Base-by-base conservation (phyloP, 2,329 filamentous ascomycete species). In the Delphinella strobiligena region DNA sequence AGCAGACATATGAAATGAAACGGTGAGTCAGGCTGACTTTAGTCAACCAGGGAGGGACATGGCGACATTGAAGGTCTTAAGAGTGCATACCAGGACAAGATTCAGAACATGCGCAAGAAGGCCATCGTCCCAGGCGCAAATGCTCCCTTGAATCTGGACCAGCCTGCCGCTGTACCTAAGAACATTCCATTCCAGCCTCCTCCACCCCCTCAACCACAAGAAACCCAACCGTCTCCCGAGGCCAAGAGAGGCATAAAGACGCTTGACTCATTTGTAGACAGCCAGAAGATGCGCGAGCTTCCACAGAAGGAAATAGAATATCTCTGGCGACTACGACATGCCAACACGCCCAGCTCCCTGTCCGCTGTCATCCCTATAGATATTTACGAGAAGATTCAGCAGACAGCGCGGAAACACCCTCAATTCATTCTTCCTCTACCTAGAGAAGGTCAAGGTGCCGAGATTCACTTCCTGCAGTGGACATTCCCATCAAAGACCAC, bases 381-480 rank as follows among this genome's bases (percentile, higher is more conserved):
- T 2, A 83, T 80, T n/a, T 96, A 88, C 66, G 58, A 66, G 24
- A 69, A 74, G 37, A 85, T 98, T 56, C 75, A 80, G 46, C 58
- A 64, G 0, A 76, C 78, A 2, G 91, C 88, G 11, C 77, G 76
- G 47, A 67, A 68, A 37, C 75, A 89, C 58, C 91, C 91, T 11
- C 80, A 87, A 51, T 98, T 98, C 64, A 80, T 98, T 40, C 74
- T 98, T 1, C 91, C 91, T 0, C 72, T 96, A 5, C 83, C 83
- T 48, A 83, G 74, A 35, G 60, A 61, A 45, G 62, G 62, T 3
- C 66, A 74, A 45, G 85, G 84, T 37, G 85, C 87, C 34, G 91
- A 96, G 61, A 87, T 98, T 34, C 91, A 98, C 63, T 94, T 93
- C 61, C 63, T 98, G 46, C 89, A 98, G 62, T 98, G 93, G 86